Base-by-base conservation (phyloP, 306 rosid species). In the Corylus heterophylla region DNA sequence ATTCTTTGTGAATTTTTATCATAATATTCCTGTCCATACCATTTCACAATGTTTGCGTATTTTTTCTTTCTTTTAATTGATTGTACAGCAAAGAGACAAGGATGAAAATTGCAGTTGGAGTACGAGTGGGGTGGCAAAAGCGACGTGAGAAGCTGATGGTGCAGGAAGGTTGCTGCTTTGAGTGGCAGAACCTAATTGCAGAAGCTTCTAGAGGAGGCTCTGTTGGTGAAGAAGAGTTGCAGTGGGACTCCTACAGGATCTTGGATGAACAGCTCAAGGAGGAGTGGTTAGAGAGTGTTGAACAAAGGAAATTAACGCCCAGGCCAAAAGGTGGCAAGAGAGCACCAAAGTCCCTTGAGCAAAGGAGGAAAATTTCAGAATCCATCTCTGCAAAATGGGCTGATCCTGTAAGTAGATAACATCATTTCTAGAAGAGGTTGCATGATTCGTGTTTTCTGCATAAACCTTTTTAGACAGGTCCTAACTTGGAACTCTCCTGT, bases 351-450 rank as follows among this genome's bases (percentile, higher is more conserved):
- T 84, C 99, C 81, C 87, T 66, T 47, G 98, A 91, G 76, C 99
- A 95, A 85, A 93, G 91, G 79, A 89, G 87, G 87, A 93, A 89
- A 82, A 95, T 95, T 55, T 88, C 99, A n/a, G 89, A 84, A 88
- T 93, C 98, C 79, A 93, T 95, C 83, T 58, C 91, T 80, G 89
- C 96, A 78, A 95, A 95, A 89, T 95, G 99, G 99, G 89, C 91
- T 31, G 91, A 93, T 83, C 91, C 96, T 73, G 99, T 93, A 86
- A 83, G 98, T 90, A 69, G 56, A 64, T 72, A 50, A 74, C 55
- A 72, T 61, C 64, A 62, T 59, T 37, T 78, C 51, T 68, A 82
- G 72, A 50, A 47, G 76, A n/a, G 76, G 76, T 84, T 69, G 55
- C 54, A 47, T 69, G 77, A 55, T 69, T 75, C 54, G 16, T 76